These are phyloP conservation scores for Colletotrichum tabaci DNA, from an alignment of 2,329 filamentous ascomycete species.

Conservation along the genomic window DNA sequence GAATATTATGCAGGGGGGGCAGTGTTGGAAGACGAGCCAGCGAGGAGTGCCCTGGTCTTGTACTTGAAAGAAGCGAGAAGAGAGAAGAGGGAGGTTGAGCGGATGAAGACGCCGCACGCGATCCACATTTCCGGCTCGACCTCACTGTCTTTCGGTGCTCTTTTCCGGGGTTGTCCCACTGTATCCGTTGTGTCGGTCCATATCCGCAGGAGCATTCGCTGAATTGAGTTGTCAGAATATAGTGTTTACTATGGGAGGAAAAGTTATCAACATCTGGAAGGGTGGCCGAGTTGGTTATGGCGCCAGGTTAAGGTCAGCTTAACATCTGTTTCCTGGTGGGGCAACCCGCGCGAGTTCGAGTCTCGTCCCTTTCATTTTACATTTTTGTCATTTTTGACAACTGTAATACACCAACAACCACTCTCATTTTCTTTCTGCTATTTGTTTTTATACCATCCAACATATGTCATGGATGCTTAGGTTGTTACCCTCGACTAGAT, in stretches of 20 bases:
- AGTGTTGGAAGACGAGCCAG: neutral
- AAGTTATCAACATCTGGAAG: neutral
- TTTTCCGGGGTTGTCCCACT: neutral
- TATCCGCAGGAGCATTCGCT: accelerated
- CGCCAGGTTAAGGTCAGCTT: slow-evolving; percentile 29
- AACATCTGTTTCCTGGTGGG: slow-evolving; percentile 28
- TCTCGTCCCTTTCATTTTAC: neutral
- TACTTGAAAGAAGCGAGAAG: no score
- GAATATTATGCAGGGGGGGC: neutral
- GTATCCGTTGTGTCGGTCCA: no score
- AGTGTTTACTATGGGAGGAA: no score
- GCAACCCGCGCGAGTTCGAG: slow-evolving; percentile 27
- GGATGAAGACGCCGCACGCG: neutral
- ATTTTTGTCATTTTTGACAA: neutral
- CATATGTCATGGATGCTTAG: no score
- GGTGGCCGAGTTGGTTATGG: slow-evolving; percentile 29
- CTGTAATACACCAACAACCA: no score
- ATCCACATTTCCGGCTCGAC: neutral
- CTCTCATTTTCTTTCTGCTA: neutral
- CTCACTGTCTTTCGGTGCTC: neutral
- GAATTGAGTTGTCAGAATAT: no score
- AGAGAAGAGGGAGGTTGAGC: neutral
- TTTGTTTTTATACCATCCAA: neutral
- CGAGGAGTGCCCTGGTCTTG: neutral
- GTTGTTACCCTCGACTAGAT: no score